Evolutionary conservation across 257 asterid genomes (phyloP).

Genomic region (Salvia hispanica): DNA sequence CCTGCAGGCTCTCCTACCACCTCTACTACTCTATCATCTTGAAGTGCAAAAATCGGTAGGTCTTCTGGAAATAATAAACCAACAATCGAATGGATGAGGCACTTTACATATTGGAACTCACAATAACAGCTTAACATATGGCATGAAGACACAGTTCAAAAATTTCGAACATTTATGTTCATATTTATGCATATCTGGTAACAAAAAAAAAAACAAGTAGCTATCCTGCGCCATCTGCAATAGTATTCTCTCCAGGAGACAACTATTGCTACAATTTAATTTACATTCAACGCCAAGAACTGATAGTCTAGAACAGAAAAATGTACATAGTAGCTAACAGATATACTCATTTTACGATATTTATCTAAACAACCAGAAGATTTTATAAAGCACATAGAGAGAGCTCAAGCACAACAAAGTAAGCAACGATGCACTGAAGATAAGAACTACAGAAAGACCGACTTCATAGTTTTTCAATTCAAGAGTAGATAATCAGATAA

Average conservation of each 20-base stretch:
- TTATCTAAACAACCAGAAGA: background rate
- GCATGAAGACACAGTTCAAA: background rate
- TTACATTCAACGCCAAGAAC: background rate
- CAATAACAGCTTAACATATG: background rate
- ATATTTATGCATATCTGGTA: background rate
- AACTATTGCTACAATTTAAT: background rate
- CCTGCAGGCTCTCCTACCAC: constrained; percentile 85
- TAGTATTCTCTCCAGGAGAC: background rate
- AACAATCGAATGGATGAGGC: constrained; percentile 24
- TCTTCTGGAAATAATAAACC: constrained; percentile 61
- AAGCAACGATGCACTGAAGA: background rate
- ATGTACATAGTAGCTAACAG: background rate
- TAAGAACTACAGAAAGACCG: background rate
- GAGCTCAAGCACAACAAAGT: background rate
- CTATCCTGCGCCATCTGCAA: constrained; percentile 8
- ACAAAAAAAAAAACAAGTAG: constrained; percentile 5
- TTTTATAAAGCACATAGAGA: background rate
- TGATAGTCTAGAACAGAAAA: background rate
- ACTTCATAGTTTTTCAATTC: background rate
- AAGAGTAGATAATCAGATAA: background rate
- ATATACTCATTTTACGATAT: constrained; percentile 10
- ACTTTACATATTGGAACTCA: constrained; percentile 14
- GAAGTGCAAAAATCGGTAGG: constrained; percentile 75
- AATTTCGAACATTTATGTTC: background rate
- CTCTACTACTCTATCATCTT: constrained; percentile 93